phyloP scores from a whole-genome alignment of 1,284 basidiomycete species.

The Rhodotorula sp. region DNA sequence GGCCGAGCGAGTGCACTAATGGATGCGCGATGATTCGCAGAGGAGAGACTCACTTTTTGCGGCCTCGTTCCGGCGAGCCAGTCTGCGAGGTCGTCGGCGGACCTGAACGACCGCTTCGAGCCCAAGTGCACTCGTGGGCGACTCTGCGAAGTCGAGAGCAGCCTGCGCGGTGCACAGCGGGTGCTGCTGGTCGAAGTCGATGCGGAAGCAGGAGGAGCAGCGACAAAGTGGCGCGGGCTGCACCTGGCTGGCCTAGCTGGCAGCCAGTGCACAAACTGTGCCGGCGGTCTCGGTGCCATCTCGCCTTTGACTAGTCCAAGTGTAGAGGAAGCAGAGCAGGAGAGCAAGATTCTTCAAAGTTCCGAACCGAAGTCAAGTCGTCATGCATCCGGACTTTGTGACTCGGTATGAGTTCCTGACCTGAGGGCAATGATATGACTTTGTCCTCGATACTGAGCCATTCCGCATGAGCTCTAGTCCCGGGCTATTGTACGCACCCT shows the following conservation, averaged over 20 bases:
- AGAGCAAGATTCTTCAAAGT: too few relatives aligned
- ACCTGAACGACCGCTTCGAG: background rate
- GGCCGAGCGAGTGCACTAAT: background rate
- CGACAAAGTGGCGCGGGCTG: background rate
- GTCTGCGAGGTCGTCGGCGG: background rate
- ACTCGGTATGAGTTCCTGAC: too few relatives aligned
- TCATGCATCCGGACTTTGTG: too few relatives aligned
- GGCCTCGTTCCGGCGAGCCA: background rate
- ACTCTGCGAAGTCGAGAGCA: background rate
- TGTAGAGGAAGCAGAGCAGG: too few relatives aligned
- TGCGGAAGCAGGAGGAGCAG: background rate
- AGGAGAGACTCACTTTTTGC: background rate
- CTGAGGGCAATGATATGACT: too few relatives aligned
- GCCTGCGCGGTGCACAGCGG: background rate
- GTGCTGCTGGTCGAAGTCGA: background rate
- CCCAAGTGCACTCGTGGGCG: background rate
- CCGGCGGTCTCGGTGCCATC: background rate
- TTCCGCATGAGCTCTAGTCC: too few relatives aligned
- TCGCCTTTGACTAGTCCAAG: too few relatives aligned
- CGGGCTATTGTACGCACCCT: too few relatives aligned
- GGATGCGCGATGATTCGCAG: background rate
- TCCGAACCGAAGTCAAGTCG: too few relatives aligned
- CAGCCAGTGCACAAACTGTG: background rate
- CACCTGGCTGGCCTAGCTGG: background rate
- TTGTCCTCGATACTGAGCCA: too few relatives aligned